Evolutionary conservation across 495 filamentous ascomycete genomes (phyloP).

Genomic region (Aspergillus steynii): DNA sequence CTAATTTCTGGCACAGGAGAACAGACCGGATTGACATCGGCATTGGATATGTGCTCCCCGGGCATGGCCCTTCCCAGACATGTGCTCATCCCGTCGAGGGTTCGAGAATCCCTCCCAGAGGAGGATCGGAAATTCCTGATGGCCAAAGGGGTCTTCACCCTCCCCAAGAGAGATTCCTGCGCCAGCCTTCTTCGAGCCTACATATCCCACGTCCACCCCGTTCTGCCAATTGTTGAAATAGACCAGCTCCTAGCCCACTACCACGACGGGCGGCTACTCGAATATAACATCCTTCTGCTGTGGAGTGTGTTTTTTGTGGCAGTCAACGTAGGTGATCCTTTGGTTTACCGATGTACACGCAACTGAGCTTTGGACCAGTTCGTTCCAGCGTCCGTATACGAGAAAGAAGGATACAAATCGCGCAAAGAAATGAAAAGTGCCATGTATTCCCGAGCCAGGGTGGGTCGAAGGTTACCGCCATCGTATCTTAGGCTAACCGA

Average conservation of each 20-base stretch:
- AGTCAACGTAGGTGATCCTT: slow-evolving; percentile 28
- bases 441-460: slow-evolving; percentile 42
- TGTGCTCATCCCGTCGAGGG: slow-evolving; percentile 26
- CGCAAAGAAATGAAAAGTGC: slow-evolving; percentile 39
- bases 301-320: slow-evolving; percentile 48
- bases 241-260: slow-evolving; percentile 28
- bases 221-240: slow-evolving; percentile 40
- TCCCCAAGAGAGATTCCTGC: slow-evolving; percentile 26
- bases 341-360: neutral
- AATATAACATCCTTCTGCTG: slow-evolving; percentile 36
- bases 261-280: slow-evolving; percentile 20
- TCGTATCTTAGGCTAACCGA: too few species aligned
- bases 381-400: slow-evolving; percentile 25
- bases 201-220: slow-evolving; percentile 41
- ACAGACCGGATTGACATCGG: slow-evolving; percentile 25
- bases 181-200: slow-evolving; percentile 31
- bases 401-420: slow-evolving; percentile 33
- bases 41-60: slow-evolving; percentile 23
- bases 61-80: slow-evolving; percentile 25
- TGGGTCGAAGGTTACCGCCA: slow-evolving; percentile 7
- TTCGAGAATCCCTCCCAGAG: slow-evolving; percentile 16
- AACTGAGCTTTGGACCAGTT: slow-evolving; percentile 16
- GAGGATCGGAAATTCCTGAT: slow-evolving; percentile 30
- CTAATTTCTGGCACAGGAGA: slow-evolving; percentile 16
- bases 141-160: slow-evolving; percentile 30